Conservation (phyloP, 495 filamentous ascomycete species). For the Penicillium verhagenii region DNA sequence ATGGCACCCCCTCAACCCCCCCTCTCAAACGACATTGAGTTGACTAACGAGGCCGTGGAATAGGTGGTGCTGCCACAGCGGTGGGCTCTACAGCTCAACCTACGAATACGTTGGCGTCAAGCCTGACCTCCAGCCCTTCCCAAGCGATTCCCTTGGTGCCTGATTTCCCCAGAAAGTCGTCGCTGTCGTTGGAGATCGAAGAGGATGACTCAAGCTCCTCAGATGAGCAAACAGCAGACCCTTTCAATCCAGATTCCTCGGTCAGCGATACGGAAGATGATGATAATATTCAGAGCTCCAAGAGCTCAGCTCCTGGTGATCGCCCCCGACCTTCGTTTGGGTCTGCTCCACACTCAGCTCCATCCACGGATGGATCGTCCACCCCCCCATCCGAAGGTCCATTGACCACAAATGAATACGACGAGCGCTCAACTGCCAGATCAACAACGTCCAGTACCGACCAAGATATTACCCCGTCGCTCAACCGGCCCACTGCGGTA, state of each 20-base stretch:
- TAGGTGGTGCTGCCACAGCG: constrained; percentile 12
- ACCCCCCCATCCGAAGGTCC: constrained; percentile 10
- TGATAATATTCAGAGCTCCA: constrained; percentile 1
- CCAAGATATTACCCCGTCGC: constrained; percentile 1
- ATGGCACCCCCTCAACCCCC: constrained; percentile 1
- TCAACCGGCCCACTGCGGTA: constrained; percentile 26
- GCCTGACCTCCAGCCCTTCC: constrained; percentile 1
- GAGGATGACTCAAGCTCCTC: constrained; percentile 28
- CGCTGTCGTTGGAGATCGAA: constrained; percentile 21
- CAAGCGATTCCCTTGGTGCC: constrained; percentile 8
- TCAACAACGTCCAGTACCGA: constrained; percentile 11
- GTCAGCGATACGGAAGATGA: constrained; percentile 26
- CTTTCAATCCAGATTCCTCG: constrained; percentile 30
- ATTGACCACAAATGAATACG: constrained; percentile 6
- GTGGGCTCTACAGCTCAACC: neutral
- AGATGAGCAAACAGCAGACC: constrained; percentile 30
- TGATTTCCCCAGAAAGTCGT: constrained; percentile 18
- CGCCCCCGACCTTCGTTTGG: constrained; percentile 20
- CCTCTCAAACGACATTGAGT: neutral
- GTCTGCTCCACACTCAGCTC: constrained; percentile 29
- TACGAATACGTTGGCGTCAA: constrained; percentile 1
- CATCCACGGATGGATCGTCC: constrained; percentile 26
- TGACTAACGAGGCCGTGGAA: constrained; percentile 8
- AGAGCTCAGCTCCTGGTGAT: constrained; percentile 18
- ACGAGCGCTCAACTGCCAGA: constrained; percentile 1